Conservation (phyloP, 164 flowering plant genomes). For the Hamamelis virginiana region DNA sequence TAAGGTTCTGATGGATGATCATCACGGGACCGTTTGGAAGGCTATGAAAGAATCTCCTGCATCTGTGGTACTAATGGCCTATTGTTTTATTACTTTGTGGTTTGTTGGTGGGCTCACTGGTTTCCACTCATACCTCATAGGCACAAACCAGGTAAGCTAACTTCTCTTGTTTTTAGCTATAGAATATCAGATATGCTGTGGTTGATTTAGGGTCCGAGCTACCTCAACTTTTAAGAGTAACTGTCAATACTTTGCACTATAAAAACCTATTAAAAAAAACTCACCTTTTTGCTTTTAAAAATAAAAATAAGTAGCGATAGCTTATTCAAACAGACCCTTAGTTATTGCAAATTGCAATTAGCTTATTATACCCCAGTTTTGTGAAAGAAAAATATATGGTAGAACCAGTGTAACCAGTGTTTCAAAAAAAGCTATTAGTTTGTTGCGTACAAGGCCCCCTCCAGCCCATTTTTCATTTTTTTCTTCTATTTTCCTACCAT, state of each 20-base stretch:
- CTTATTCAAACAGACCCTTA: no score
- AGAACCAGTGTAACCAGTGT: no score
- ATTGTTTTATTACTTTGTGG: slow-evolving; percentile 84
- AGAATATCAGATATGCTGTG: neutral
- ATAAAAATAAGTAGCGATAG: no score
- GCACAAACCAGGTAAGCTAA: slow-evolving; percentile 82
- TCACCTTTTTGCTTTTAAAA: no score
- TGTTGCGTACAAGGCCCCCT: no score
- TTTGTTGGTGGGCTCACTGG: slow-evolving; percentile 97
- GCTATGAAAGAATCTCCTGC: slow-evolving; percentile 92
- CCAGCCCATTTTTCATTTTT: no score
- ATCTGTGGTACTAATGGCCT: slow-evolving; percentile 79
- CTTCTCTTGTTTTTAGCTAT: slow-evolving; percentile 1
- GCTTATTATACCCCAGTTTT: neutral
- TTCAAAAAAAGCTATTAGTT: no score
- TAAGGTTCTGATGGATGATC: slow-evolving; percentile 75
- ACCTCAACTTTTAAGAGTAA: no score
- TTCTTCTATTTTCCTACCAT: no score
- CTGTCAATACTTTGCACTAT: no score
- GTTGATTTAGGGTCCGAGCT: neutral
- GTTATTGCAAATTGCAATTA: neutral
- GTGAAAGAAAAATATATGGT: neutral
- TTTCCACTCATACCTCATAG: slow-evolving; percentile 86
- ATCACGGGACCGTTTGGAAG: slow-evolving; percentile 66
- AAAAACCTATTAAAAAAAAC: no score